These are phyloP conservation scores for Erodium texanum DNA, from an alignment of 441 rosid genomes.

Conservation along the genomic window DNA sequence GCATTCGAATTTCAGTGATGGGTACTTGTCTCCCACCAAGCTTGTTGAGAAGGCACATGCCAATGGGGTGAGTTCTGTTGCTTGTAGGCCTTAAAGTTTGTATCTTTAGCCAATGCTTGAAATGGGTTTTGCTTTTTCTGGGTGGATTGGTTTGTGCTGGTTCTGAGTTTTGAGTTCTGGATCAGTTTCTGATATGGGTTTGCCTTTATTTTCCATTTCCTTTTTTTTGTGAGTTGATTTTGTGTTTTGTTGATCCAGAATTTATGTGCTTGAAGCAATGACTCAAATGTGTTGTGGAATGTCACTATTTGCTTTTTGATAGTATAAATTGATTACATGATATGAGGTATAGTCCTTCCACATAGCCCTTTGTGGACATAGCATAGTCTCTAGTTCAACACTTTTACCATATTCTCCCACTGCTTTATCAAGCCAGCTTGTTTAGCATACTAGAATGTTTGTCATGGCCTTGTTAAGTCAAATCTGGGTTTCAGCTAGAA, in stretches of 20 bases:
- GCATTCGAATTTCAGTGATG: conserved; percentile 87
- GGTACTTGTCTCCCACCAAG: conserved; percentile 79
- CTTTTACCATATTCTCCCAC: not conserved
- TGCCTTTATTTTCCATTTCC: not conserved
- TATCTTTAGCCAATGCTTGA: too few relatives aligned
- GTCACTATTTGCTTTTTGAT: not conserved
- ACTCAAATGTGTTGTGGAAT: not conserved
- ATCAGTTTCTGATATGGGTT: not conserved
- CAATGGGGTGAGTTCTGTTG: conserved; percentile 53
- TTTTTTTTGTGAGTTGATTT: not conserved
- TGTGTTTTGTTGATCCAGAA: not conserved
- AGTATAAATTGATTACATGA: not conserved
- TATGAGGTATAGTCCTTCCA: not conserved
- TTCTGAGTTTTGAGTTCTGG: not conserved
- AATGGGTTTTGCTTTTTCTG: too few relatives aligned
- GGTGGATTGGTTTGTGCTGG: not conserved
- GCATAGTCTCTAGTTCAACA: not conserved
- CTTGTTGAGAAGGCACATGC: conserved; percentile 77
- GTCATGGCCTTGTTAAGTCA: not conserved
- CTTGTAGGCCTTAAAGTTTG: not conserved
- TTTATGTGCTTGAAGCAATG: not conserved
- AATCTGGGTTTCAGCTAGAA: not conserved
- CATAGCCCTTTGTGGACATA: not conserved
- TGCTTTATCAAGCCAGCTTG: not conserved
- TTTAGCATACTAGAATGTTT: not conserved